These are phyloP conservation scores for Cryphonectria nitschkei DNA, from an alignment of 2,329 filamentous ascomycete species.

Conservation along the genomic window DNA sequence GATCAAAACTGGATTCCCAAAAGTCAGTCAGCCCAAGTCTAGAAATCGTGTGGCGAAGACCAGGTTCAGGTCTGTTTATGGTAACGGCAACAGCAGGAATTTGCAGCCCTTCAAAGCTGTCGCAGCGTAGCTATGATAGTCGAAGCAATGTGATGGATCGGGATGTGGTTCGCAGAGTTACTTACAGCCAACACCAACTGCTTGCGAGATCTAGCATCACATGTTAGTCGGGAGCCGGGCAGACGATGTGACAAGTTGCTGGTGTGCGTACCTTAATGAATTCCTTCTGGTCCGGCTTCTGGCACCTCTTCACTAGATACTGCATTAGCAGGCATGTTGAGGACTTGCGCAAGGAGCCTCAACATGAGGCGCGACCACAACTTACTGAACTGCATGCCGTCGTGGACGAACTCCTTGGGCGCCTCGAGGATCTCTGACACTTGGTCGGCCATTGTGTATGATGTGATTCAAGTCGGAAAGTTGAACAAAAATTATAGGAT, in stretches of 20 bases:
- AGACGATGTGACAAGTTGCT: constrained; percentile 33
- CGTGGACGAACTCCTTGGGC: constrained; percentile 66
- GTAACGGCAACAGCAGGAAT: neutral
- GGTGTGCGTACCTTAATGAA: constrained; percentile 49
- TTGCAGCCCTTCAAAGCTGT: neutral
- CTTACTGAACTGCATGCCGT: constrained; percentile 65
- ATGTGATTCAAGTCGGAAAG: constrained; percentile 7
- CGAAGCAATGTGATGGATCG: neutral
- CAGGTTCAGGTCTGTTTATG: too few species aligned
- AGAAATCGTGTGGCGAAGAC: neutral
- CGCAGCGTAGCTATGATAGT: neutral
- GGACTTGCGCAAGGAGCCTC: constrained; percentile 30
- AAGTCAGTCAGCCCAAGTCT: constrained; percentile 7
- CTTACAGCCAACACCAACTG: constrained; percentile 65
- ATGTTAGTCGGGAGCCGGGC: constrained; percentile 31
- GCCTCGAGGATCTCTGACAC: constrained; percentile 72
- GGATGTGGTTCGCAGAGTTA: constrained; percentile 2
- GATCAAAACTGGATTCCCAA: constrained; percentile 52
- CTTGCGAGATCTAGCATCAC: constrained; percentile 43
- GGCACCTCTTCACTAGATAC: constrained; percentile 29
- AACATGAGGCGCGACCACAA: constrained; percentile 63
- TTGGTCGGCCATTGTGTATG: constrained; percentile 63
- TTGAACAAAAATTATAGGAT: neutral
- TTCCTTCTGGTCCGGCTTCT: constrained; percentile 53
- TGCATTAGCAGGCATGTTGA: constrained; percentile 22